Base-by-base conservation (phyloP, 148 eudicot species). In the Hydrangea macrophylla region DNA sequence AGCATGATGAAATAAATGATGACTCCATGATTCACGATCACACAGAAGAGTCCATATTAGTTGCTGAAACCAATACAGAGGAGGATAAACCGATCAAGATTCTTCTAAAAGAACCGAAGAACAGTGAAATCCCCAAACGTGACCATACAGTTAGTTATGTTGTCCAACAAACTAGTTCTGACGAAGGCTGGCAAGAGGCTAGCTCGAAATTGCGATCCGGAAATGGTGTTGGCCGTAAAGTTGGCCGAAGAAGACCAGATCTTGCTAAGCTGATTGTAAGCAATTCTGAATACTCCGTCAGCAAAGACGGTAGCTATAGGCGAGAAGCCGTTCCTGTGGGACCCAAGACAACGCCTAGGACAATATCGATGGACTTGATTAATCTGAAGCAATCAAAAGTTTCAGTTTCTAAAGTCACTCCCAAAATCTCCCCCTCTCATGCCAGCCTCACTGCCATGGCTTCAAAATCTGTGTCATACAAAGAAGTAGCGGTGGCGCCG, bases 101-200 rank as follows among this genome's bases (percentile, higher is more conserved):
- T 58, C 44, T 77, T 72, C 53, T 68, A 35, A 56, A 80, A 77
- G 86, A 80, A 73, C 54, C 71, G 7, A 67, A 79, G 40, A 60
- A 54, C 48, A 54, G 36, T 55, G 69, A 70, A 58, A 67, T 74
- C 42, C 64, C 73, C 69, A 27, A 30, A 57, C n/a, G 54, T 53
- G 89, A 85, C 28, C 72, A 33, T 55, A 44, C 54, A 23, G 60
- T 78, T 62, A 58, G 12, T 23, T 74, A 68, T 40, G n/a, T n/a
- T n/a, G 65, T 64, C 36, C 79, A 82, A 67, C 87, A 81, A 45
- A 73, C 75, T 11, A 82, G 67, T 62, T 85, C 96, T 2, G 93
- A 95, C 66, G 96, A 95, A 71, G 97, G 99, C 37, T 95, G 99
- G 98, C 96, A 90, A 73, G 98, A 90, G 79, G 99, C 99, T 40